These are phyloP conservation scores for Podaxis sp. DNA, from an alignment of 768 basidiomycete species.

Conservation along the genomic window DNA sequence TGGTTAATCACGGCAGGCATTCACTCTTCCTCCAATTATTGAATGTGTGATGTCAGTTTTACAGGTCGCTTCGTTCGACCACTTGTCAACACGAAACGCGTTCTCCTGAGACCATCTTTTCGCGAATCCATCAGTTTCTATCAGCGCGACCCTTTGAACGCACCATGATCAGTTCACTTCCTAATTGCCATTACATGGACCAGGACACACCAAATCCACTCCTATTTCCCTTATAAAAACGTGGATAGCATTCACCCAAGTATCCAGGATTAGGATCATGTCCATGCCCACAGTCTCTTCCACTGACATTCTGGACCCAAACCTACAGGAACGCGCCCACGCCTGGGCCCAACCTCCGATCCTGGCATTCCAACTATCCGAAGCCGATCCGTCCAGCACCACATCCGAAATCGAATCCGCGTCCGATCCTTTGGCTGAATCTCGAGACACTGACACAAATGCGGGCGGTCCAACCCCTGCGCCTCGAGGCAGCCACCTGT, in stretches of 20 bases:
- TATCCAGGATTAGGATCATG: neutral
- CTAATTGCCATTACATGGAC: neutral
- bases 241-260: neutral
- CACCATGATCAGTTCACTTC: neutral
- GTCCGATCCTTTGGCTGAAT: neutral
- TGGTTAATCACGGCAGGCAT: constrained; percentile 13
- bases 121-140: neutral
- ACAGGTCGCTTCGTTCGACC: neutral
- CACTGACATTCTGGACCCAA: neutral
- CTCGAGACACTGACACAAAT: neutral
- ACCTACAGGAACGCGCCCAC: neutral
- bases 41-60: constrained; percentile 4
- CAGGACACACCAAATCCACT: neutral
- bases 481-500: constrained; percentile 14
- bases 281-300: neutral
- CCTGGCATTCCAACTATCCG: neutral
- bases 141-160: neutral
- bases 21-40: neutral
- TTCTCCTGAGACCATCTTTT: neutral
- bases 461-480: neutral
- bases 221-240: neutral
- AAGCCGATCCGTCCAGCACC: neutral
- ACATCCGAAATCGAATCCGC: neutral
- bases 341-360: neutral
- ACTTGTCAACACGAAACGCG: neutral